phyloP scores from a whole-genome alignment of 345 rosid genomes.

The Arabis hirsuta region DNA sequence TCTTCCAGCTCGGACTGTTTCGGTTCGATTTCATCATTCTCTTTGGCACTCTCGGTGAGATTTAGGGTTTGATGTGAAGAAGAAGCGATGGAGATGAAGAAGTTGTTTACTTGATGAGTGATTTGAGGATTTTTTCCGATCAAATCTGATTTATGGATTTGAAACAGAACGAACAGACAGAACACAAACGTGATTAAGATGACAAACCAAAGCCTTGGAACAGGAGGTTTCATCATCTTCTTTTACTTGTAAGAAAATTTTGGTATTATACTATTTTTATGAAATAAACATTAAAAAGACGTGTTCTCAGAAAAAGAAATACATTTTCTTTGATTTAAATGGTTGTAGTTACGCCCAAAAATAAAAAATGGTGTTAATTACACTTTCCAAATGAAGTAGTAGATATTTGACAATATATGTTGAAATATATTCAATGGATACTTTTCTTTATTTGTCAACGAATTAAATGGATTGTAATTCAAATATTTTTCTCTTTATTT shows the following conservation, averaged over 20 bases:
- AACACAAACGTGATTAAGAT: slow-evolving; percentile 28
- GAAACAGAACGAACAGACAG: slow-evolving; percentile 35
- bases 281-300: neutral
- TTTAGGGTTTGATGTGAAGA: slow-evolving; percentile 33
- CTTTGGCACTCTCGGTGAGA: slow-evolving; percentile 1
- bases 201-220: slow-evolving; percentile 30
- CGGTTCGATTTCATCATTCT: slow-evolving; percentile 6
- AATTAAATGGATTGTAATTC: neutral
- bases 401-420: slow-evolving; percentile 25
- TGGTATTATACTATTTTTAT: neutral
- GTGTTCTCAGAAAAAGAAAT: neutral
- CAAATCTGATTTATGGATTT: slow-evolving; percentile 17
- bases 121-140: neutral
- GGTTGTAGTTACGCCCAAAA: neutral
- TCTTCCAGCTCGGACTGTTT: neutral
- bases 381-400: slow-evolving; percentile 16
- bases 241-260: neutral
- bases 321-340: neutral
- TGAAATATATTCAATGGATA: slow-evolving; percentile 18
- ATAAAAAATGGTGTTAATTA: neutral
- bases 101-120: slow-evolving; percentile 34
- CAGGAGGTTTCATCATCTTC: slow-evolving; percentile 31
- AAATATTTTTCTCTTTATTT: neutral
- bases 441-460: no score
- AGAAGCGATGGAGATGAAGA: slow-evolving; percentile 40